Conservation (phyloP, 169 alveolate species). For the Plasmodium billcollinsi region DNA sequence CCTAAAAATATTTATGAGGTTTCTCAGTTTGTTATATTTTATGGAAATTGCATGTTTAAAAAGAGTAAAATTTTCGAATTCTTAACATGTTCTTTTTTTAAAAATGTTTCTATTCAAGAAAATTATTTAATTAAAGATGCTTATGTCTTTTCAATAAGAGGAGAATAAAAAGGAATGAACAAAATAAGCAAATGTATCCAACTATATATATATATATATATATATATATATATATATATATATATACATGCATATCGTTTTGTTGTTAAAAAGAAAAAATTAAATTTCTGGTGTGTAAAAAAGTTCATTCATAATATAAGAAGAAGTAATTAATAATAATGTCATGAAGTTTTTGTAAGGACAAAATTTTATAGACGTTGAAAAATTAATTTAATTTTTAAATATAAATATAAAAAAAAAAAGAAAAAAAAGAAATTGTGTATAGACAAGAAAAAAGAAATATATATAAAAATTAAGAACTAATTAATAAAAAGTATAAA, state of each 20-base stretch:
- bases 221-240: constrained; percentile 4
- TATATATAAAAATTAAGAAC: background rate
- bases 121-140: constrained; percentile 66
- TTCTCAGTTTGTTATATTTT: constrained; percentile 70
- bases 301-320: too few relatives aligned
- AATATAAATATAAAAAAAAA: background rate
- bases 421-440: background rate
- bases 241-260: background rate
- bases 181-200: background rate
- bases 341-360: too few relatives aligned
- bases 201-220: background rate
- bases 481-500: background rate
- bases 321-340: too few relatives aligned
- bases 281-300: too few relatives aligned
- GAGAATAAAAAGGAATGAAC: background rate
- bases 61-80: constrained; percentile 35
- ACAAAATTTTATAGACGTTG: too few relatives aligned
- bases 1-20: constrained; percentile 8
- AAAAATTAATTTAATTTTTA: too few relatives aligned
- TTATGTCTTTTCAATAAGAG: constrained; percentile 1
- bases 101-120: background rate
- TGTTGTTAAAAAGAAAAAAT: too few relatives aligned
- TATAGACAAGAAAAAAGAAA: background rate
- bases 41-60: constrained; percentile 66
- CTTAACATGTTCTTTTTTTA: constrained; percentile 10